Base-by-base conservation (phyloP, 345 rosid genomes). In the Citrus australasica region DNA sequence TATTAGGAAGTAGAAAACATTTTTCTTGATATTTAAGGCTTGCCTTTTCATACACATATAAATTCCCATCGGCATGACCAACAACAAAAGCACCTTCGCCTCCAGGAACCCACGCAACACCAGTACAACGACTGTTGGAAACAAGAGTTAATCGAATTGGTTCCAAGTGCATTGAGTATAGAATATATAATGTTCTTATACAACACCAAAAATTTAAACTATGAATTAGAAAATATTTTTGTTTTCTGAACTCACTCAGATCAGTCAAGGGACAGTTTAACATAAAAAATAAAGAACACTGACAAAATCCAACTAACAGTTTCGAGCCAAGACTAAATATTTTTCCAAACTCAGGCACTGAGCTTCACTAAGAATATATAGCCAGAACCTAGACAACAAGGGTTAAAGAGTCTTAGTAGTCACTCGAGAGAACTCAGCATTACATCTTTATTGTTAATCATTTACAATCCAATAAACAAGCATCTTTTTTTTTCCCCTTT, bases 61-160 rank as follows among this genome's bases (percentile, higher is more conserved):
- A 83, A 83, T 93, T 97, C 56, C 99, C 99, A 92, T 97, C 99
- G 33, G 96, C 88, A 83, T 97, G 99, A 81, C 98, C 98, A 84
- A 94, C 98, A 78, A 90, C 89, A 82, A 97, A 97, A 80, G 93
- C 71, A 75, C 99, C 98, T 86, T 94, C 99, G 62, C 92, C 92
- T 82, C 98, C 96, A 63, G 99, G 99, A 72, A 94, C 94, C 98
- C 99, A 97, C 61, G 98, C 81, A 63, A 93, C 83, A 84, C 99
- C 83, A 48, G 93, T 91, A 85, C 99, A 97, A 33, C 97, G 98
- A 79, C 99, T 97, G 91, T 81, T 78, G 77, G 76, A 80, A 81
- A 79, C 56, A 82, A 70, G 60, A 69, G 75, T 68, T 53, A 32
- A 79, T 69, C 33, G 56, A 80, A 56, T n/a, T 60, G 76, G 38